Evolutionary conservation across 441 rosid species (phyloP).

Genomic region (Geranium incanum): DNA sequence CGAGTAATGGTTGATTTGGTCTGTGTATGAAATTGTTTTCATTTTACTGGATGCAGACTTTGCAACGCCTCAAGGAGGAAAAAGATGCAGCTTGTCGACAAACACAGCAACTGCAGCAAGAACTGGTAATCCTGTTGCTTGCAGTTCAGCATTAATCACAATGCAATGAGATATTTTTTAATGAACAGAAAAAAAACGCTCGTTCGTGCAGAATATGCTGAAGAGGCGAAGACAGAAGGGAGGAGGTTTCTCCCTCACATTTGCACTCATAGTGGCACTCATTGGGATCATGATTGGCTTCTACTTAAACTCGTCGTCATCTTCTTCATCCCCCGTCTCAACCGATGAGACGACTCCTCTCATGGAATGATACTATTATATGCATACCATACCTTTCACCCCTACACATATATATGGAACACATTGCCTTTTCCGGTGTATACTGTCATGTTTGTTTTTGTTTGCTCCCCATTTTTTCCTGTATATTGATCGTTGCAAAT

Average conservation of each 20-base stretch:
- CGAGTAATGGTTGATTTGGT: not conserved
- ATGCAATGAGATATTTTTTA: not conserved
- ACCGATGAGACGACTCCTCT: not conserved
- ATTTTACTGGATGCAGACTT: slow-evolving; percentile 26
- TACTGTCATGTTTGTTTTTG: slow-evolving; percentile 18
- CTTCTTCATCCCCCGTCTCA: slow-evolving; percentile 31
- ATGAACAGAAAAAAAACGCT: not conserved
- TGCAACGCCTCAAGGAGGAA: slow-evolving; percentile 72
- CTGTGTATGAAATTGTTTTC: not conserved
- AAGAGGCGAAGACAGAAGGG: slow-evolving; percentile 56
- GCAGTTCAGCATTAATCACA: too few species aligned
- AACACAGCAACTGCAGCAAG: slow-evolving; percentile 72
- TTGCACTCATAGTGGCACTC: slow-evolving; percentile 71
- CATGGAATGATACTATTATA: slow-evolving; percentile 16
- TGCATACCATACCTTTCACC: not conserved
- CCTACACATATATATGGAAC: not conserved
- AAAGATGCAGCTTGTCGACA: slow-evolving; percentile 65
- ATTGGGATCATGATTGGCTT: slow-evolving; percentile 72
- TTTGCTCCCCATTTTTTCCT: slow-evolving; percentile 18
- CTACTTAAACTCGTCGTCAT: slow-evolving; percentile 54
- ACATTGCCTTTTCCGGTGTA: slow-evolving; percentile 23
- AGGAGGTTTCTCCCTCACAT: slow-evolving; percentile 61
- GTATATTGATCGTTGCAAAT: slow-evolving; percentile 27
- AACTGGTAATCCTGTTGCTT: slow-evolving; percentile 39
- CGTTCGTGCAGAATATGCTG: slow-evolving; percentile 50